phyloP scores from a whole-genome alignment of 2,329 filamentous ascomycete genomes.

The Sporothrix euskadiensis region DNA sequence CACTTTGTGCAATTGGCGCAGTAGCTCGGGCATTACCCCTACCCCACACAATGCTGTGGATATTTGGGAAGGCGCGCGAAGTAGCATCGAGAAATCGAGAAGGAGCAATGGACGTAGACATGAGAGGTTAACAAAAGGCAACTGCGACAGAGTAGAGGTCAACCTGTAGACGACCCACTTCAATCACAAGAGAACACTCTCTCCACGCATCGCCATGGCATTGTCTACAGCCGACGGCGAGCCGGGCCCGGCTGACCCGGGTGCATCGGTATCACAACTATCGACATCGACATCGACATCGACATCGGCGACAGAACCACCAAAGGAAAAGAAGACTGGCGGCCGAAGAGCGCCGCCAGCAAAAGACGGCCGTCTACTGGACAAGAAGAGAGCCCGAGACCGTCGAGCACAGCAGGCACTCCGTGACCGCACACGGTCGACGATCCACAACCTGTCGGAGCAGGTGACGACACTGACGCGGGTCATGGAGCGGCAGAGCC shows the following conservation, averaged over 20 bases:
- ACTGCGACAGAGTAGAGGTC: background rate
- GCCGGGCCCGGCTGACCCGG: no score
- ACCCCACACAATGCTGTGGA: slow-evolving; percentile 12
- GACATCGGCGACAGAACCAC: background rate
- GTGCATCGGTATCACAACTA: background rate
- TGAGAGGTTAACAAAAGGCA: background rate
- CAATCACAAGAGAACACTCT: background rate
- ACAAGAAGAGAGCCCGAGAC: slow-evolving; percentile 13
- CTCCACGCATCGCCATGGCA: background rate
- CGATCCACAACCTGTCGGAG: slow-evolving; percentile 21
- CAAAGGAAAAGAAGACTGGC: background rate
- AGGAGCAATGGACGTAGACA: background rate
- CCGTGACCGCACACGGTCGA: slow-evolving; percentile 15
- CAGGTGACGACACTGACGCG: slow-evolving; percentile 19
- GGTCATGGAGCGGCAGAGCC: slow-evolving; percentile 15
- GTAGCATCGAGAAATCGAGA: background rate
- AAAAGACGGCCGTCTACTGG: background rate
- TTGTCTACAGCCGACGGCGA: background rate
- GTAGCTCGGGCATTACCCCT: background rate
- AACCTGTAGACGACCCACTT: background rate
- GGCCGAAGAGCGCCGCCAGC: background rate
- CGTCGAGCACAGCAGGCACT: slow-evolving; percentile 2
- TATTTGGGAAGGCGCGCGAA: background rate
- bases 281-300: background rate
- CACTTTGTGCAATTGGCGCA: background rate